Evolutionary conservation across 371 early-diverging fungal genomes (phyloP).

Genomic region (Haplosporangium sp.): DNA sequence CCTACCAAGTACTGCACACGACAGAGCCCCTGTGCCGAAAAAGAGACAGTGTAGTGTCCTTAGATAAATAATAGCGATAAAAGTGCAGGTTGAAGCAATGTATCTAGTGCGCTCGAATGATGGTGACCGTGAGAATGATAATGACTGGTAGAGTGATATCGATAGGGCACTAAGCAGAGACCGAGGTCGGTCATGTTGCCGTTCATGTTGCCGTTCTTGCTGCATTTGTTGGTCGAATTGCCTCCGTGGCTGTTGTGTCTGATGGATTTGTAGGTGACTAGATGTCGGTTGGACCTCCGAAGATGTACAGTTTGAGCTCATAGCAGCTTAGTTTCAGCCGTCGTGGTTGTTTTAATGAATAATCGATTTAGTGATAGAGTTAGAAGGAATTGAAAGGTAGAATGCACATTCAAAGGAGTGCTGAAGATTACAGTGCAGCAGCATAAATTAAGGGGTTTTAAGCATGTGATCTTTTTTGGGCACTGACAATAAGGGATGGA

Average conservation of each 20-base stretch:
- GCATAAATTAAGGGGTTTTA: too few species aligned
- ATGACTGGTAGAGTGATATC: slow-evolving; percentile 50
- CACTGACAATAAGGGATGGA: too few species aligned
- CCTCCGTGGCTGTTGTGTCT: slow-evolving; percentile 5
- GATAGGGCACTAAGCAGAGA: slow-evolving; percentile 42
- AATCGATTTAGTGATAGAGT: too few species aligned
- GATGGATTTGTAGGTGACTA: slow-evolving; percentile 3
- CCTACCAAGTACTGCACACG: slow-evolving; percentile 55
- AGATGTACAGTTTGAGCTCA: background rate
- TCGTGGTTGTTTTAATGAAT: too few species aligned
- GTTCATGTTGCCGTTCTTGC: background rate
- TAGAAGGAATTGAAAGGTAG: too few species aligned
- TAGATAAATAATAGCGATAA: slow-evolving; percentile 54
- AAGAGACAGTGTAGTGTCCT: slow-evolving; percentile 54
- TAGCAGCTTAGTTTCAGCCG: background rate
- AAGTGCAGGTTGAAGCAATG: slow-evolving; percentile 54
- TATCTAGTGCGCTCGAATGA: slow-evolving; percentile 56
- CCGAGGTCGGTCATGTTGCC: slow-evolving; percentile 25
- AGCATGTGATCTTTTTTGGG: too few species aligned
- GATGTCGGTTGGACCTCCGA: slow-evolving; percentile 4
- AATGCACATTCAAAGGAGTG: too few species aligned
- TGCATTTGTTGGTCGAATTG: background rate
- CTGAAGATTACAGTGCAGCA: too few species aligned
- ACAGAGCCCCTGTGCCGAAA: slow-evolving; percentile 55
- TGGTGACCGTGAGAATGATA: slow-evolving; percentile 54